phyloP scores from a whole-genome alignment of 2,329 filamentous ascomycete genomes.

The Penicillium psychrosexuale region DNA sequence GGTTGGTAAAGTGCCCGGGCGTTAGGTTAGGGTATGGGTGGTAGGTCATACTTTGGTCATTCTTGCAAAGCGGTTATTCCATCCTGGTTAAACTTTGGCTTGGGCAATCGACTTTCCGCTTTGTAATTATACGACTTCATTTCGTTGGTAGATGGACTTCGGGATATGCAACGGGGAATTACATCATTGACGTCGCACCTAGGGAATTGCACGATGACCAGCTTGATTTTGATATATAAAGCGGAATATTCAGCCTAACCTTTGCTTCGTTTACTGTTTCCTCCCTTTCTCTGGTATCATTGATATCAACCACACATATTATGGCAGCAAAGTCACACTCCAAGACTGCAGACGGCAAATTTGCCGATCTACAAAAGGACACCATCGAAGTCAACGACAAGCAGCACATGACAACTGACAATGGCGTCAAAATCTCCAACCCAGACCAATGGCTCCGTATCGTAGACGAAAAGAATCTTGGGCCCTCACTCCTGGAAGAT shows the following conservation, averaged over 20 bases:
- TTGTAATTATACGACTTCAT: not conserved
- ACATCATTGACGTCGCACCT: slow-evolving; percentile 13
- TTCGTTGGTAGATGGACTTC: not conserved
- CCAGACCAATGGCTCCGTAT: slow-evolving; percentile 76
- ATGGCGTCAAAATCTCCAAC: slow-evolving; percentile 68
- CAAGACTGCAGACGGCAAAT: slow-evolving; percentile 45
- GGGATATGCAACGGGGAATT: not conserved
- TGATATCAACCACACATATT: not conserved
- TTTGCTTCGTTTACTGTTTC: not conserved
- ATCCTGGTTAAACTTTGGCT: not conserved
- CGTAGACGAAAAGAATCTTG: slow-evolving; percentile 59
- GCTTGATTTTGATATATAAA: not conserved
- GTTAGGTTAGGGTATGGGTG: not conserved
- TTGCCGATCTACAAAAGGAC: slow-evolving; percentile 58
- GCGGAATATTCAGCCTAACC: not conserved
- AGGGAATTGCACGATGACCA: not conserved
- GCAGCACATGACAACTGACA: slow-evolving; percentile 69
- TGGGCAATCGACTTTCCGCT: not conserved
- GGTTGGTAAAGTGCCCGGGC: not conserved
- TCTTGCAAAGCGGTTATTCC: not conserved
- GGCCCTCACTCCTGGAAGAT: slow-evolving; percentile 69
- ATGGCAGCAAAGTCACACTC: slow-evolving; percentile 15
- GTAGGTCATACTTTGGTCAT: slow-evolving; percentile 14
- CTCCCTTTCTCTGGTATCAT: not conserved
- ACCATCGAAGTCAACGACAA: slow-evolving; percentile 59